phyloP scores from a whole-genome alignment of 2,329 filamentous ascomycete genomes.

The Tolypocladium inflatum region DNA sequence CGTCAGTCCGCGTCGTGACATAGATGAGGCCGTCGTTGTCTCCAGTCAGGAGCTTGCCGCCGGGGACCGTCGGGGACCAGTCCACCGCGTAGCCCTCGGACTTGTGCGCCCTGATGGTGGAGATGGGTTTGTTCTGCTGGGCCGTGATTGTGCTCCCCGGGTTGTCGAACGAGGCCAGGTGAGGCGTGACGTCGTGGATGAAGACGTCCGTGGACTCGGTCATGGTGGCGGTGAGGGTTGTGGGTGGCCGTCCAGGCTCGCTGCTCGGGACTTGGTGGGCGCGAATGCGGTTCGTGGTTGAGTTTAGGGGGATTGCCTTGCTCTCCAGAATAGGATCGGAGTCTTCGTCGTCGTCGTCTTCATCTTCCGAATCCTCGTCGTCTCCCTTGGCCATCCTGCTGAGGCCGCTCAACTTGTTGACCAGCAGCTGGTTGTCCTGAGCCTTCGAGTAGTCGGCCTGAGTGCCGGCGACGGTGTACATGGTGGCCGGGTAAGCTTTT shows the following conservation, averaged over 20 bases:
- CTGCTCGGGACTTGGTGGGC: conserved; percentile 68
- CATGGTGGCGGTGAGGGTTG: conserved; percentile 83
- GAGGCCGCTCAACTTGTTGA: conserved; percentile 91
- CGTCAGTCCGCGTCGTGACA: conserved; percentile 74
- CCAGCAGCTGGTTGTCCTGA: conserved; percentile 86
- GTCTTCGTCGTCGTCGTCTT: conserved; percentile 65
- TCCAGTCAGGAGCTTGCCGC: conserved; percentile 81
- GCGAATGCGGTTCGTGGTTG: conserved; percentile 90
- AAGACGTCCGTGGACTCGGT: conserved; percentile 81
- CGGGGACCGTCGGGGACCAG: conserved; percentile 72
- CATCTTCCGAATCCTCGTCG: conserved; percentile 57
- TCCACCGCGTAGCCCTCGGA: conserved; percentile 93
- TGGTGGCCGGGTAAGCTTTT: conserved; percentile 87
- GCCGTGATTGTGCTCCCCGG: conserved; percentile 73
- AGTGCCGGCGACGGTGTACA: conserved; percentile 91
- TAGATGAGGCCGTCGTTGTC: conserved; percentile 89
- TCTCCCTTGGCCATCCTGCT: conserved; percentile 72
- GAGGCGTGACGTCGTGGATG: conserved; percentile 89
- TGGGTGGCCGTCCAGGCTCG: conserved; percentile 62
- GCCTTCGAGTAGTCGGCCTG: conserved; percentile 70
- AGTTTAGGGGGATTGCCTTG: conserved; percentile 74
- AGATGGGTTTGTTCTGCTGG: conserved; percentile 79
- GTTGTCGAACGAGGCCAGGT: conserved; percentile 81
- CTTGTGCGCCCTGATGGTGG: conserved; percentile 84
- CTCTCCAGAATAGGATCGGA: conserved; percentile 89